A percentile compares a stretch with the other conserved stretches of the same genome.
These are phyloP conservation scores for Yarrowia osloensis DNA, from an alignment of 805 yeast genomes.

Conservation along the genomic window DNA sequence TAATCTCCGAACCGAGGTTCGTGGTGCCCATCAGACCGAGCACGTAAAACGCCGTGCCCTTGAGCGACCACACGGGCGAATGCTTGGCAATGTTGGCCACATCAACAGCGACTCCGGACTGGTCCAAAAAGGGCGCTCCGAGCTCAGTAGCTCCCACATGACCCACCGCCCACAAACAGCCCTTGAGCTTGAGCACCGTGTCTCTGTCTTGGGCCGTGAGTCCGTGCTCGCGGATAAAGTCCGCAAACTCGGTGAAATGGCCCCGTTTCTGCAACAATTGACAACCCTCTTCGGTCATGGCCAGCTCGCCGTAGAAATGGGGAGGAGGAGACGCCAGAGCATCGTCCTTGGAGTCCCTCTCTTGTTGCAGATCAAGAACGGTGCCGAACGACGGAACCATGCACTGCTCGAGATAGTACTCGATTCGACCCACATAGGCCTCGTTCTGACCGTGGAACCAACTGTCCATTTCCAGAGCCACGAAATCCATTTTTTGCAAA, in stretches of 20 bases:
- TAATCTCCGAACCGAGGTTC: slow-evolving; percentile 75
- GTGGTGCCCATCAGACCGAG: slow-evolving; percentile 75
- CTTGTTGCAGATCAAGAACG: slow-evolving; percentile 4
- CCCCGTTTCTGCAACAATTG: slow-evolving; percentile 56
- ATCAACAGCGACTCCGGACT: slow-evolving; percentile 49
- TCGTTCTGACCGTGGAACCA: slow-evolving; percentile 56
- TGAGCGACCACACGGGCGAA: slow-evolving; percentile 58
- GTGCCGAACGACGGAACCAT: slow-evolving; percentile 3
- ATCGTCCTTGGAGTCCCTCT: neutral
- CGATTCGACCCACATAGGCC: slow-evolving; percentile 41
- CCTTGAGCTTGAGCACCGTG: slow-evolving; percentile 55
- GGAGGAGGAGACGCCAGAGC: slow-evolving; percentile 23
- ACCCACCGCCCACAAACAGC: slow-evolving; percentile 85
- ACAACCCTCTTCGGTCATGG: slow-evolving; percentile 80
- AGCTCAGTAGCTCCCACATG: slow-evolving; percentile 70
- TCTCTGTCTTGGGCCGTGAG: slow-evolving; percentile 42
- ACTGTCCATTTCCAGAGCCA: slow-evolving; percentile 62
- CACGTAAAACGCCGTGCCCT: slow-evolving; percentile 76
- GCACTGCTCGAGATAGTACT: slow-evolving; percentile 40
- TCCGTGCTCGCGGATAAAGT: slow-evolving; percentile 38
- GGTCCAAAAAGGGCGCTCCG: slow-evolving; percentile 65
- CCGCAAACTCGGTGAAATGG: slow-evolving; percentile 42
- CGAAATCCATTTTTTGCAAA: slow-evolving; percentile 58
- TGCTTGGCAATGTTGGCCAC: slow-evolving; percentile 54
- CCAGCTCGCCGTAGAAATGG: slow-evolving; percentile 71